Evolutionary conservation across 2,329 filamentous ascomycete genomes (phyloP), one percentile per base, ranked within the genome.

Genomic region (Penicillium sp.): DNA sequence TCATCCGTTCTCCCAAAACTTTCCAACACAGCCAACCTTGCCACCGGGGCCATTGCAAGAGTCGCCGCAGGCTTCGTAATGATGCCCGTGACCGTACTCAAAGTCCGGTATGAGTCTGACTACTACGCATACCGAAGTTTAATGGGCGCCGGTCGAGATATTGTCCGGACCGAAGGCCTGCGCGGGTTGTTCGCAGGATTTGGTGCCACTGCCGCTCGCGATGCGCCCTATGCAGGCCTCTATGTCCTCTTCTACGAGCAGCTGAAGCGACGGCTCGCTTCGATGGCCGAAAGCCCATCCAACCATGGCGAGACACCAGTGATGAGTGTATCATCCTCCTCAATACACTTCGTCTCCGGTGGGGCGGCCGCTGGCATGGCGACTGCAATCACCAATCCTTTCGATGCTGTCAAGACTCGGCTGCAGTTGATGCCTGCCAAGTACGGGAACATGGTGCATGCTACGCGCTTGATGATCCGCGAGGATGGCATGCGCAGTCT

Each of bases 1-100:
- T 91, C 89, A 1, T 93, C 89, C 4, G 85, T 86, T 2, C 80
- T 97, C 10, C 91, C 92, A 0, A 89, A 89, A 62, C 81, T 97
- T 42, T 90, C 88, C 58, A 91, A 94, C 68, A 84, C 87, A 3
- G 89, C 88, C 47, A 99, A 99, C 67, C 80, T 99, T 18, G 77
- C 89, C 11, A 91, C 93, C 0, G 94, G 94, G 9, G 91, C 92
- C 7, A 79, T 86, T 16, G 92, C 94, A 23, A 83, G 94, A 49
- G 91, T 91, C 1, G 86, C 89, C 48, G 93, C 93, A 0, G 94
- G 94, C 35, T 89, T 97, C 67, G 77, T 95, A 42, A 85, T 97
- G 75, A 97, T 97, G 90, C 94, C 94, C 1, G 84, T 97, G 57
- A 99, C 94, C 1, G 88, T 99, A 41, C 87, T 99, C 67, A 99